Percentiles rank a stretch among this genome's conserved stretches.
Conservation (phyloP, 176 grass and related monocot species). For the Oryza australiensis region DNA sequence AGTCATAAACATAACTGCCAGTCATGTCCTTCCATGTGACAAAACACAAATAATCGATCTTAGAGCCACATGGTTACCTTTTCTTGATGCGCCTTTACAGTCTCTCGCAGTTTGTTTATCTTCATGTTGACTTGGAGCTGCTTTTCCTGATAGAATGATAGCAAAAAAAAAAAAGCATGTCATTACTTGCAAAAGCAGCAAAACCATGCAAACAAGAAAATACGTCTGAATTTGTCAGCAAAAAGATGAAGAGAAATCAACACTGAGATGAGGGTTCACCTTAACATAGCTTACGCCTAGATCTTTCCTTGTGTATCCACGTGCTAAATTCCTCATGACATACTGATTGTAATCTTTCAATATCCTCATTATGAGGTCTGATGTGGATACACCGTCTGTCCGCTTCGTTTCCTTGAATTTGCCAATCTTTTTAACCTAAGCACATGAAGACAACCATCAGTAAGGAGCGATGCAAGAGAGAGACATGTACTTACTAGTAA, state of each 20-base stretch:
- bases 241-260: not conserved
- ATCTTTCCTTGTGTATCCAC: slow-evolving; percentile 92
- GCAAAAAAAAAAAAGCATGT: slow-evolving; percentile 19
- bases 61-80: slow-evolving; percentile 51
- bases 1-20: not conserved
- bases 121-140: slow-evolving; percentile 97
- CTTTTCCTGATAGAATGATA: slow-evolving; percentile 66
- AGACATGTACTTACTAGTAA: not conserved
- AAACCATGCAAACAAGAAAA: slow-evolving; percentile 1
- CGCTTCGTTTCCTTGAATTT: slow-evolving; percentile 99
- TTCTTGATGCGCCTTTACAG: slow-evolving; percentile 89
- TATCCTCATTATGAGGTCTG: slow-evolving; percentile 98
- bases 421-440: slow-evolving; percentile 86
- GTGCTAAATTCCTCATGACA: slow-evolving; percentile 94
- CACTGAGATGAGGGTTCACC: slow-evolving; percentile 45
- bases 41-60: not conserved
- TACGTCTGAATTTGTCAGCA: not conserved
- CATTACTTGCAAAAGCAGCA: slow-evolving; percentile 6
- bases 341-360: slow-evolving; percentile 98
- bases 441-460: not conserved
- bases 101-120: slow-evolving; percentile 84
- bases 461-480: slow-evolving; percentile 3
- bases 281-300: slow-evolving; percentile 98
- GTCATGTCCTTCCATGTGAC: not conserved
- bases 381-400: slow-evolving; percentile 91